Conservation (phyloP, 129 eudicot species). For the Chrysanthemum lavandulifolium region DNA sequence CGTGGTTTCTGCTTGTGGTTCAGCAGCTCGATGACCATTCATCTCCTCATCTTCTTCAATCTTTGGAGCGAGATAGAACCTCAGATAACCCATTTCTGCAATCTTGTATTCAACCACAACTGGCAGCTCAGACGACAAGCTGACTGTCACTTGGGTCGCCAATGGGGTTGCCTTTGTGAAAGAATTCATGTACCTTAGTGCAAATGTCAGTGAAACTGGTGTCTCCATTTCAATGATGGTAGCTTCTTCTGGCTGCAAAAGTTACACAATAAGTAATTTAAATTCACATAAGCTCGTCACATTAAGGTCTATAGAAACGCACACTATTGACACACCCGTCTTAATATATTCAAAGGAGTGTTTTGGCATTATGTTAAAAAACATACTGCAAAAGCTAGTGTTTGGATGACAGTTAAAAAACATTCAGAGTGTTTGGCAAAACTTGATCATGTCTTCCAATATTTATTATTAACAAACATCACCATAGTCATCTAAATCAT, state of each 20-base stretch:
- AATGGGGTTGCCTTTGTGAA: slow-evolving; percentile 68
- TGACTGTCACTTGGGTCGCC: slow-evolving; percentile 60
- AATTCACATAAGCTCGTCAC: background rate
- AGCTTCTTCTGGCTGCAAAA: slow-evolving; percentile 64
- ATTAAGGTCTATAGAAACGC: no score
- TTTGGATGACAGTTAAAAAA: no score
- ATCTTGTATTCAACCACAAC: slow-evolving; percentile 78
- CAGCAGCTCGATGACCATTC: slow-evolving; percentile 33
- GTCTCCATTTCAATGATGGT: slow-evolving; percentile 62
- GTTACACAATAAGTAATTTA: slow-evolving; percentile 6
- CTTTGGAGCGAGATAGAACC: slow-evolving; percentile 80
- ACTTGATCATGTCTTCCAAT: no score
- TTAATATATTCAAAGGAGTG: no score
- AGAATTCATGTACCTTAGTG: slow-evolving; percentile 59
- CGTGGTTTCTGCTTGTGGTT: slow-evolving; percentile 38
- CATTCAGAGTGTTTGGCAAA: no score
- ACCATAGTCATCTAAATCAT: no score
- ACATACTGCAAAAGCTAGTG: no score
- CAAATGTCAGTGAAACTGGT: slow-evolving; percentile 57
- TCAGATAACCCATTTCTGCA: slow-evolving; percentile 72
- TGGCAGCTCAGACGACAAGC: slow-evolving; percentile 64
- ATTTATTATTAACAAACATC: no score
- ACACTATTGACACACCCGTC: no score
- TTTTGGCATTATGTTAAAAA: no score
- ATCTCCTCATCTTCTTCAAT: slow-evolving; percentile 72